phyloP scores from a whole-genome alignment of 2,329 filamentous ascomycete genomes.

The Trichocomaceae sp. region DNA sequence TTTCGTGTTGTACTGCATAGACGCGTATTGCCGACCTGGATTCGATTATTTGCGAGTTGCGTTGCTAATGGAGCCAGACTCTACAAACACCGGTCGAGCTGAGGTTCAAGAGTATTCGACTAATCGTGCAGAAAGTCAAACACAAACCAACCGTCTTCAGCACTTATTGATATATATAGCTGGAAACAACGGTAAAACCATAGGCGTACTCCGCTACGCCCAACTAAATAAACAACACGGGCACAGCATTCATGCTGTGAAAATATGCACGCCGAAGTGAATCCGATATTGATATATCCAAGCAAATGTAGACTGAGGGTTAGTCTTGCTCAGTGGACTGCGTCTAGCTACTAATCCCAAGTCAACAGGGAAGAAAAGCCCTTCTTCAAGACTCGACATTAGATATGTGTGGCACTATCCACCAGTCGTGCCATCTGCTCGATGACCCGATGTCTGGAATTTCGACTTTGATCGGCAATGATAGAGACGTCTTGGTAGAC shows the following conservation, averaged over 20 bases:
- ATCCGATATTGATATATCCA: not conserved
- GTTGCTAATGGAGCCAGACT: not conserved
- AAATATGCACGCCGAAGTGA: not conserved
- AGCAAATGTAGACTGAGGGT: not conserved
- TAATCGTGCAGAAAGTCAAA: not conserved
- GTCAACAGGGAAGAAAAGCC: not conserved
- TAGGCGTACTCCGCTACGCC: not conserved
- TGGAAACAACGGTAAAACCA: too few species aligned
- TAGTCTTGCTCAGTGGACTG: not conserved
- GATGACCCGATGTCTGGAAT: constrained; percentile 35
- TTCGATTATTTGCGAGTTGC: too few species aligned
- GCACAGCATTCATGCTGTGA: too few species aligned
- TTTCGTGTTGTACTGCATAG: too few species aligned
- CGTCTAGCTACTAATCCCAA: not conserved
- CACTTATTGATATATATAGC: too few species aligned
- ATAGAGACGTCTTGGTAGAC: not conserved
- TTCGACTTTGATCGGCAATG: constrained; percentile 26
- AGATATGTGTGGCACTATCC: constrained; percentile 31
- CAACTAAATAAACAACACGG: not conserved
- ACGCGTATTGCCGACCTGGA: too few species aligned
- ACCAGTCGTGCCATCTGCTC: constrained; percentile 41
- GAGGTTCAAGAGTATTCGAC: not conserved
- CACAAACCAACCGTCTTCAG: too few species aligned
- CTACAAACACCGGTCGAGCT: not conserved
- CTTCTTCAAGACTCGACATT: constrained; percentile 7